A percentile compares a stretch with the other conserved stretches of the same genome.
These are phyloP conservation scores for Alloteropsis angusta DNA, from an alignment of 202 grass and related monocot species.

Conservation along the genomic window DNA sequence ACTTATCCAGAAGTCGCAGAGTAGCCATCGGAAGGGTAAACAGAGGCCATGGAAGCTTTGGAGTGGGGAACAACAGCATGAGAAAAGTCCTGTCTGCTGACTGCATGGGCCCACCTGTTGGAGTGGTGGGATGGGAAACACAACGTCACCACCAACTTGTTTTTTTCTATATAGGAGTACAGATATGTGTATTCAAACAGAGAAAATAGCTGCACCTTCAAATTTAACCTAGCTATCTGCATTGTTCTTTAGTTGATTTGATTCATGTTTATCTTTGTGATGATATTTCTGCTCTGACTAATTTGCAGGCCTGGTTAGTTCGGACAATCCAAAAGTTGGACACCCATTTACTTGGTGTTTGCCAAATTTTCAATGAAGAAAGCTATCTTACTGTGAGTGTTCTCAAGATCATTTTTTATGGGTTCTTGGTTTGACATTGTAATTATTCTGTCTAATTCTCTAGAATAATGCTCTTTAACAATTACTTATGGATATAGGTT, in stretches of 20 bases:
- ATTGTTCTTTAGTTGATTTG: slow-evolving; percentile 15
- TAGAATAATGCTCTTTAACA: slow-evolving; percentile 21
- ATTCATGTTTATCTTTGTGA: slow-evolving; percentile 1
- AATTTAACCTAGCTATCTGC: not conserved
- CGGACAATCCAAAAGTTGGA: slow-evolving; percentile 84
- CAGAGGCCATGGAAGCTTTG: not conserved
- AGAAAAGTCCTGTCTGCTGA: not conserved
- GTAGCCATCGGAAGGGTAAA: not conserved
- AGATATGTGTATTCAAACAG: not conserved
- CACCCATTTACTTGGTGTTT: slow-evolving; percentile 74
- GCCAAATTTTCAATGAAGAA: slow-evolving; percentile 78
- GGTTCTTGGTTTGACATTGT: not conserved
- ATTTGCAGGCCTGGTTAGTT: slow-evolving; percentile 70
- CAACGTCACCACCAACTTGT: not conserved
- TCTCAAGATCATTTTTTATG: slow-evolving; percentile 5
- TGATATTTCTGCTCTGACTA: slow-evolving; percentile 22
- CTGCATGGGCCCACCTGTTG: not conserved
- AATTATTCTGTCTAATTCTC: not conserved
- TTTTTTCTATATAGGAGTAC: not conserved
- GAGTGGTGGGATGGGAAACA: not conserved
- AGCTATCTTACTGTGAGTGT: slow-evolving; percentile 87
- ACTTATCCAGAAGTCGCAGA: not conserved
- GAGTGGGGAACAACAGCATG: not conserved
- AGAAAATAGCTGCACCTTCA: not conserved
- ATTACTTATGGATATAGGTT: slow-evolving; percentile 43